These are phyloP conservation scores for Cladosporium sp. DNA, from an alignment of 2,329 filamentous ascomycete genomes.

Conservation along the genomic window DNA sequence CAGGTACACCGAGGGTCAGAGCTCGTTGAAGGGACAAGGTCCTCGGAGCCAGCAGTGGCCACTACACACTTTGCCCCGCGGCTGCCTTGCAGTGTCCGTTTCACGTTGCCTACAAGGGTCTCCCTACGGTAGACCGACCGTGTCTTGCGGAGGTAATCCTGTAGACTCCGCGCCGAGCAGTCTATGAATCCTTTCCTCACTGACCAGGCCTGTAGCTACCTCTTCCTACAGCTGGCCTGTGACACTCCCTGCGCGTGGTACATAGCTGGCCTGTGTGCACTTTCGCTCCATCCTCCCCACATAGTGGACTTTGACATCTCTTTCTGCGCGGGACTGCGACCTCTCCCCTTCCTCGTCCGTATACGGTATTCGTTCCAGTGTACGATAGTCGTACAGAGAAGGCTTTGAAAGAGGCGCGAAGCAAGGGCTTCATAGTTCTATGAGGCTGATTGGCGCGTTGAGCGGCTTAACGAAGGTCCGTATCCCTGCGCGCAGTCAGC, in stretches of 20 bases:
- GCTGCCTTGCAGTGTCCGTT: neutral
- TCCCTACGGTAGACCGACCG: neutral
- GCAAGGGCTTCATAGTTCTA: neutral
- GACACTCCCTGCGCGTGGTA: neutral
- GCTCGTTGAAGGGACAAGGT: neutral
- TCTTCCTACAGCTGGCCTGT: neutral
- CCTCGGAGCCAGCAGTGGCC: neutral
- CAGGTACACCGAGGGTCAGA: neutral
- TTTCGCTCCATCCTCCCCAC: neutral
- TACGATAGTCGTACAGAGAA: neutral
- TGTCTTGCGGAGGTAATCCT: neutral
- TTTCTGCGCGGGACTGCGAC: neutral
- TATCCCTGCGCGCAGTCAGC: neutral
- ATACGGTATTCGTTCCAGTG: neutral
- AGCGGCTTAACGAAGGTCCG: neutral
- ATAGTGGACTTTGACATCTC: constrained; percentile 4
- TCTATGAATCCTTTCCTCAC: neutral
- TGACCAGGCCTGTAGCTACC: neutral
- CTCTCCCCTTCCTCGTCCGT: neutral
- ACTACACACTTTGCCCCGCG: neutral
- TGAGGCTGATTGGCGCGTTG: neutral
- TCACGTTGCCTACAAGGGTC: neutral
- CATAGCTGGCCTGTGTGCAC: neutral
- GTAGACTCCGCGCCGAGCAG: neutral
- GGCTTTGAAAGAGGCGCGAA: neutral